Percentiles rank a stretch among this genome's conserved stretches.
These are phyloP conservation scores for Sporothrix luriei DNA, from an alignment of 2,329 filamentous ascomycete genomes.

Conservation along the genomic window DNA sequence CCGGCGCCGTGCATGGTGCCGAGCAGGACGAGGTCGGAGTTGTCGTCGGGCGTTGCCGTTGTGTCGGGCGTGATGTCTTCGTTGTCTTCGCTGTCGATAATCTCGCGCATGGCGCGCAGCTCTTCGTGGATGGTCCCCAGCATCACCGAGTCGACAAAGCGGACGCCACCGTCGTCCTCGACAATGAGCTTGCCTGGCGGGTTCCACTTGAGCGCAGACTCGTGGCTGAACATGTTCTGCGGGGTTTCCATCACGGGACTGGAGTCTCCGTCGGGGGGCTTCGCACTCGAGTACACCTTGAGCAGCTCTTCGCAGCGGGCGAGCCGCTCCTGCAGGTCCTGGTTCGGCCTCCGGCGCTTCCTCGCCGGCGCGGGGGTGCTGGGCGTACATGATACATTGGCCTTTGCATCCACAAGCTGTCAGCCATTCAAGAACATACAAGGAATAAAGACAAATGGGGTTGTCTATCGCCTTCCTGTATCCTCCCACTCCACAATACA, in stretches of 20 bases:
- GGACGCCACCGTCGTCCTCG: slow-evolving; percentile 57
- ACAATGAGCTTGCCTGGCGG: slow-evolving; percentile 58
- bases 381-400: slow-evolving; percentile 61
- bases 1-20: not conserved
- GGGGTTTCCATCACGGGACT: slow-evolving; percentile 38
- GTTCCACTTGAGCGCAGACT: slow-evolving; percentile 47
- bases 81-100: slow-evolving; percentile 58
- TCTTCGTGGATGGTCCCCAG: slow-evolving; percentile 59
- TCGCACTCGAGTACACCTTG: slow-evolving; percentile 57
- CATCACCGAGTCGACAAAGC: slow-evolving; percentile 61
- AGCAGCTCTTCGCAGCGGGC: slow-evolving; percentile 61
- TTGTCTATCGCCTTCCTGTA: too few species aligned
- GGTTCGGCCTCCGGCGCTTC: slow-evolving; percentile 61
- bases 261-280: slow-evolving; percentile 37
- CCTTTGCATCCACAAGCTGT: slow-evolving; percentile 45
- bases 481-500: not conserved
- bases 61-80: slow-evolving; percentile 51
- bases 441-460: not conserved
- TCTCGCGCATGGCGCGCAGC: slow-evolving; percentile 62
- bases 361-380: slow-evolving; percentile 63
- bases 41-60: slow-evolving; percentile 53
- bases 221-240: slow-evolving; percentile 38
- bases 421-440: not conserved
- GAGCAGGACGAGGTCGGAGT: slow-evolving; percentile 55
- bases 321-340: slow-evolving; percentile 63